phyloP scores from a whole-genome alignment of 2,329 filamentous ascomycete species.

The Davidsoniella virescens region DNA sequence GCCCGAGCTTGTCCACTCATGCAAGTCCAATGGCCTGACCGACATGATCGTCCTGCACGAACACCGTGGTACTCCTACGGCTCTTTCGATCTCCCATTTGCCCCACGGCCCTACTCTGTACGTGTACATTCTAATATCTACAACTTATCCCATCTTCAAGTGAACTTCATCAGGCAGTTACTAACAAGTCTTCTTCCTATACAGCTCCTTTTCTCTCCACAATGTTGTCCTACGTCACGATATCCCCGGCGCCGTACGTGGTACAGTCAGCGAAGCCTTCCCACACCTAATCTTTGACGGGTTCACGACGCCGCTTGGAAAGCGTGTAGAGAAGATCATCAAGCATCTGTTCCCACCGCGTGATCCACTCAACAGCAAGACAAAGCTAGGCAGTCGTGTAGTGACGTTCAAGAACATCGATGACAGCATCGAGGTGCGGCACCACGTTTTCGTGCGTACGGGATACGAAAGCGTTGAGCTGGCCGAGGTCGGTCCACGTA shows the following conservation, averaged over 20 bases:
- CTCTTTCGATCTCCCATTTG: constrained; percentile 71
- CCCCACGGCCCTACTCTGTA: constrained; percentile 60
- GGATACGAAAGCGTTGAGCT: constrained; percentile 79
- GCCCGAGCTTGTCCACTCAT: constrained; percentile 68
- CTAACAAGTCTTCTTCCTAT: not conserved
- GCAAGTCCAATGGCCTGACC: constrained; percentile 61
- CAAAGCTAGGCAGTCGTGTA: constrained; percentile 71
- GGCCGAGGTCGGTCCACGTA: constrained; percentile 77
- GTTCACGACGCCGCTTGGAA: constrained; percentile 66
- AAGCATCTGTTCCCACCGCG: constrained; percentile 90
- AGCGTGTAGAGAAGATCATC: constrained; percentile 71
- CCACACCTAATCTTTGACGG: constrained; percentile 93
- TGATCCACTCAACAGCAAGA: constrained; percentile 52
- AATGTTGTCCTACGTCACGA: constrained; percentile 89
- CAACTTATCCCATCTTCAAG: not conserved
- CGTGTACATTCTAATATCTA: constrained; percentile 1
- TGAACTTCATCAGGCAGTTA: too few species aligned
- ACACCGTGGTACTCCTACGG: constrained; percentile 81
- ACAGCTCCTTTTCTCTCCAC: constrained; percentile 72
- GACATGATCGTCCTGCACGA: constrained; percentile 84
- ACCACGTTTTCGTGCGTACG: constrained; percentile 76
- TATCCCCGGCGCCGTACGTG: constrained; percentile 72
- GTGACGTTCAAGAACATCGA: constrained; percentile 92
- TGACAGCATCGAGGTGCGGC: constrained; percentile 77
- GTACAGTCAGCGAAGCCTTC: constrained; percentile 82